A percentile compares a stretch with the other conserved stretches of the same genome.
Conservation (phyloP, 202 grass and related monocot genomes). For the Setaria italica region DNA sequence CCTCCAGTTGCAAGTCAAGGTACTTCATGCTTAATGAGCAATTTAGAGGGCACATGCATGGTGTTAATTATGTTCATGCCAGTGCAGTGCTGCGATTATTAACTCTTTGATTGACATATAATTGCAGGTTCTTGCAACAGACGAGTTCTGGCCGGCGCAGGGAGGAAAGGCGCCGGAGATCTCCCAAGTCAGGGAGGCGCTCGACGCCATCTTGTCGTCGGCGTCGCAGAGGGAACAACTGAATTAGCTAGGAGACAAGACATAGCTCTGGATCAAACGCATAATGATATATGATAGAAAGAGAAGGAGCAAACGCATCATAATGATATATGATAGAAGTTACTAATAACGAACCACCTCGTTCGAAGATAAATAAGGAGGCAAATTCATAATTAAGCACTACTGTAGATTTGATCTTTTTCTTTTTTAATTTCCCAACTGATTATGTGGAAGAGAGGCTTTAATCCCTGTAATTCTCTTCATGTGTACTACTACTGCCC, state of each 20-base stretch:
- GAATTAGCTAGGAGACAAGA: constrained; percentile 9
- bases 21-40: not conserved
- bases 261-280: not conserved
- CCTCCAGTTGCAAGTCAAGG: constrained; percentile 96
- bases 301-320: not conserved
- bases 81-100: not conserved
- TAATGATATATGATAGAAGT: not conserved
- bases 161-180: constrained; percentile 71
- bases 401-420: not conserved
- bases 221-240: constrained; percentile 43
- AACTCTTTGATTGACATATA: constrained; percentile 5
- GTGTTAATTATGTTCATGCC: not conserved
- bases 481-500: not conserved
- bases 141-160: constrained; percentile 92
- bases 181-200: constrained; percentile 77
- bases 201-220: constrained; percentile 86
- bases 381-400: not conserved
- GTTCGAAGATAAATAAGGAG: constrained; percentile 59
- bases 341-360: constrained; percentile 50
- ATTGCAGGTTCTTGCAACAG: constrained; percentile 75
- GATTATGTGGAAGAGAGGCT: not conserved
- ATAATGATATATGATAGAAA: not conserved
- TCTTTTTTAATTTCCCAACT: not conserved
- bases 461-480: constrained; percentile 30
- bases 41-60: not conserved